Evolutionary conservation across 495 filamentous ascomycete species (phyloP).

Genomic region (Penicillium nucicola): DNA sequence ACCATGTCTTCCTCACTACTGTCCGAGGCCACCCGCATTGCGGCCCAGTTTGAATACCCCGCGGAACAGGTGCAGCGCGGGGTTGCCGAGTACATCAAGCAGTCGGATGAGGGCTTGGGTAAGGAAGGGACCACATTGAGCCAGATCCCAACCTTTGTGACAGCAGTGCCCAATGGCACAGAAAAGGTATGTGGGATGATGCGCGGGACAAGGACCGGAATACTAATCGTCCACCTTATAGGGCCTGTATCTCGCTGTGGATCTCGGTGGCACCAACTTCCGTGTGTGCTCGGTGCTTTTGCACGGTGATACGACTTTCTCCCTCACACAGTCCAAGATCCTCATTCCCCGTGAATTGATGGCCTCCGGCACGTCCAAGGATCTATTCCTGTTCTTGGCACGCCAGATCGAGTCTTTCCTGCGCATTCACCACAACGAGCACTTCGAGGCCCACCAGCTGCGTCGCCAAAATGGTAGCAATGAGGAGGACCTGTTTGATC

Average conservation of each 20-base stretch:
- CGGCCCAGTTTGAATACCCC: conserved; percentile 81
- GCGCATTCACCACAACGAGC: conserved; percentile 80
- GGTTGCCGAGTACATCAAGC: conserved; percentile 77
- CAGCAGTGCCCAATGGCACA: conserved; percentile 91
- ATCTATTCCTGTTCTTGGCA: conserved; percentile 90
- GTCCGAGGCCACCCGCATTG: conserved; percentile 73
- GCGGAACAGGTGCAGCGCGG: conserved; percentile 73
- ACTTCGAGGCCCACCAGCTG: conserved; percentile 69
- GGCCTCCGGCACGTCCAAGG: conserved; percentile 79
- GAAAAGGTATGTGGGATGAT: conserved; percentile 60
- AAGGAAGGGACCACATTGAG: conserved; percentile 77
- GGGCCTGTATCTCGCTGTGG: conserved; percentile 94
- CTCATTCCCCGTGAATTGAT: conserved; percentile 87
- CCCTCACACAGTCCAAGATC: conserved; percentile 85
- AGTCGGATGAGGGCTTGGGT: conserved; percentile 84
- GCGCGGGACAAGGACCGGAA: background rate
- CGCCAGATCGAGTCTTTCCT: conserved; percentile 89
- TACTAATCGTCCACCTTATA: conserved; percentile 30
- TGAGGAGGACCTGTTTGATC: conserved; percentile 74
- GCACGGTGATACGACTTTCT: conserved; percentile 90
- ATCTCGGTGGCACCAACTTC: conserved; percentile 96
- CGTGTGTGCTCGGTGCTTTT: conserved; percentile 92
- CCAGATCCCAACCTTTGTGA: conserved; percentile 97
- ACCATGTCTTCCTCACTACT: conserved; percentile 52
- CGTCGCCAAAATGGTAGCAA: conserved; percentile 55